Evolutionary conservation across 345 rosid genomes (phyloP), one percentile per base, ranked within the genome.

Genomic region (Conringia planisiliqua): DNA sequence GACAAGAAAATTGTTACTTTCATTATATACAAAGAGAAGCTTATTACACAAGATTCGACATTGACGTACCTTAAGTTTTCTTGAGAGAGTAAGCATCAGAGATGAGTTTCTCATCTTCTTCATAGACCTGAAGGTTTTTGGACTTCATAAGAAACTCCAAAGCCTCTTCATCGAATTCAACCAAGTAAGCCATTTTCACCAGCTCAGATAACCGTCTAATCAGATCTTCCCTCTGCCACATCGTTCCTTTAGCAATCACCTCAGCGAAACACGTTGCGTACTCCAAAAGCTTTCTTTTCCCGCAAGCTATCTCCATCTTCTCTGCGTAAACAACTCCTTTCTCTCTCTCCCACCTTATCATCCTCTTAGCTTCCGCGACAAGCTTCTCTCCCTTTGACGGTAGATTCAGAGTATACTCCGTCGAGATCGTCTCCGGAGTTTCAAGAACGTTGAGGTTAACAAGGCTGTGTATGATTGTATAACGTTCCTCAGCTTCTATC

Each of bases 281-380:
- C 62, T 85, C 83, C 32, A 87, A 74, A 7, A 66, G 72, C 73
- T 57, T 69, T 64, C 76, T 83, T 40, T 73, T 61, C 8, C 86
- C 83, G 10, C 69, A 46, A 17, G 76, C 59, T 67, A 66, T 24
- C 52, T 81, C 84, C 29, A 80, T 32, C 82, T 81, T 86, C 84
- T 84, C 87, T 22, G 72, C 66, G 70, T 77, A 82, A 16, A 89
- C 35, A 51, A 78, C 78, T 2, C 78, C 78, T n/a, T 63, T 66
- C 80, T 78, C 86, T 66, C 69, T 85, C 13, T 91, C 88, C 94
- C 94, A 89, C 22, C 86, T 86, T 24, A 83, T 52, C 86, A 76
- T 79, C 58, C 56, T 48, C 70, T 76, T 79, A 2, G 83, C 76
- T 9, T 22, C 17, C 3, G 32, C 86, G 0, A 68, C 17, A 38